Base-by-base conservation (phyloP, 2,329 filamentous ascomycete species). In the Penicillium sumatraense region DNA sequence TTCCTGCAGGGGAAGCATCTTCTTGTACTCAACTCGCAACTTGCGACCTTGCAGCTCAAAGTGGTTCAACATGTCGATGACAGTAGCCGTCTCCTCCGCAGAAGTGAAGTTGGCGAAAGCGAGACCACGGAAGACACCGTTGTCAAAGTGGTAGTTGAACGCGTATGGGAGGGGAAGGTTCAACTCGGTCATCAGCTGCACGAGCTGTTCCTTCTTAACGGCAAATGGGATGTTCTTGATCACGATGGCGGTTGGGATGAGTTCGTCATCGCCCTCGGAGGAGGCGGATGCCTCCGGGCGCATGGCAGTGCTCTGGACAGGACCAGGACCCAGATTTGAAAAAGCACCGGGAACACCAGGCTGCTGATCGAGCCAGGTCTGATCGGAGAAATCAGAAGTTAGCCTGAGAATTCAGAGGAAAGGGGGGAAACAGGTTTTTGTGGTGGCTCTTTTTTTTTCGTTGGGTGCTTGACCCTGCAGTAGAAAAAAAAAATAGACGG, bases 201-300 rank as follows among this genome's bases (percentile, higher is more conserved):
- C 91, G 35, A 99, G 83, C 68, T 93, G 91, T 76, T 99, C 95
- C 78, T 98, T 98, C 75, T 96, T 93, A 54, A 98, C 92, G 24
- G 96, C 95, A 73, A 99, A 99, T 0, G 96, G 95, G 33, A 99
- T 99, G 72, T 99, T 99, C 80, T 99, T 99, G 78, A 99, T 98
- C 56, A 99, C 95, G 66, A 99, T 98, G 51, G 95, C 95, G 3
- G 95, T 99, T 2, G 93, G 93, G 56, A 99, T 99, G 57, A 99
- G 85, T 78, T 98, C 93, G 64, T 96, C 93, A 41, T 81, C 79
- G 29, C 64, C 67, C 46, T 80, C 78, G 27, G 71, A 72, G 14
- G 69, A 70, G 49, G 70, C 69, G 23, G 73, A 70, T 53, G 70
- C 60, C 52, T 79, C 77, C 51, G 74, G 68, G 31, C 77, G 77